Conservation (phyloP, 805 yeast species). For the Komagataella kurtzmanii region DNA sequence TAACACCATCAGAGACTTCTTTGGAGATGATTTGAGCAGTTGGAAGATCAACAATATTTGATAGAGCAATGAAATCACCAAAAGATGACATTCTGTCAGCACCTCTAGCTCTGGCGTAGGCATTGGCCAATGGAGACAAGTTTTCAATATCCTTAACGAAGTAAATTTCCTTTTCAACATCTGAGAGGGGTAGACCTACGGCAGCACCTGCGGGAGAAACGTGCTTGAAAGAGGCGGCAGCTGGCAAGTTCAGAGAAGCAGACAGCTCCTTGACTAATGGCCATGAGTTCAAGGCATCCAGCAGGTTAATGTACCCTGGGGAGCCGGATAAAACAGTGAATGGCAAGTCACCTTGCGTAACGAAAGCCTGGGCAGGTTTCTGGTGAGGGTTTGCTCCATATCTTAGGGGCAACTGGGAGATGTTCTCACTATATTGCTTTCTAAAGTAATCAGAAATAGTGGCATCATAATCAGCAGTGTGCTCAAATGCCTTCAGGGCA, state of each 20-base stretch:
- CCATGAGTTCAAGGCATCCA: constrained; percentile 98
- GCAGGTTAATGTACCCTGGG: constrained; percentile 93
- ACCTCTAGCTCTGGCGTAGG: constrained; percentile 98
- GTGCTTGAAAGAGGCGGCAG: constrained; percentile 98
- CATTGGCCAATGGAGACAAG: constrained; percentile 92
- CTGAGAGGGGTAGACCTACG: constrained; percentile 87
- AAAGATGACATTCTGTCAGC: constrained; percentile 99
- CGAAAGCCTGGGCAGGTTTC: constrained; percentile 97
- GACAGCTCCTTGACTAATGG: constrained; percentile 95
- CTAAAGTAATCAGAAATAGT: constrained; percentile 95
- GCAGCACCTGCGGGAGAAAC: constrained; percentile 99
- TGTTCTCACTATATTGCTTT: constrained; percentile 87
- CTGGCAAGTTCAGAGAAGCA: constrained; percentile 89
- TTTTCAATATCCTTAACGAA: constrained; percentile 91
- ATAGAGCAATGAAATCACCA: constrained; percentile 96
- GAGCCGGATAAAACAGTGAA: constrained; percentile 89
- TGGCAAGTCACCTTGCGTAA: constrained; percentile 77
- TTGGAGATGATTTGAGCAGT: constrained; percentile 95
- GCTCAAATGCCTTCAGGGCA: constrained; percentile 96
- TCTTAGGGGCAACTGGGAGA: constrained; percentile 84
- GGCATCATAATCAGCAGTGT: constrained; percentile 94
- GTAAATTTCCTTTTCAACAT: constrained; percentile 86
- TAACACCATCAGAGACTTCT: constrained; percentile 97
- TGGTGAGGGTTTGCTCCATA: constrained; percentile 99
- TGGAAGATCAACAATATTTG: constrained; percentile 90